These are phyloP conservation scores for Aspergillus fischeri DNA, from an alignment of 2,329 filamentous ascomycete genomes.

Conservation along the genomic window DNA sequence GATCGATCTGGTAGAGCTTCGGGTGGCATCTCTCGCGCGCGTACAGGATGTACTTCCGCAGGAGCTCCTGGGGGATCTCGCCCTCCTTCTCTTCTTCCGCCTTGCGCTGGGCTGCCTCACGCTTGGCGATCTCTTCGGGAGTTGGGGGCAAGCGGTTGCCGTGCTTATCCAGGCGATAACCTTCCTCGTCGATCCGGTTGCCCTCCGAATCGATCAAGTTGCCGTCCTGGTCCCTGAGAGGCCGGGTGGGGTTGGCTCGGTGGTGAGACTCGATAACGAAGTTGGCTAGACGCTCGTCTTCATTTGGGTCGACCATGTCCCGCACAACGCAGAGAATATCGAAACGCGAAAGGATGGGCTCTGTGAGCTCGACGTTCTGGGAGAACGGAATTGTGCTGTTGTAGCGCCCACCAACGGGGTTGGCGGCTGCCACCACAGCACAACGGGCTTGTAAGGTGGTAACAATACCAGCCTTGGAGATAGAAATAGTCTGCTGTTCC, in stretches of 20 bases:
- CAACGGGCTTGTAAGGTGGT: conserved; percentile 95
- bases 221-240: conserved; percentile 45
- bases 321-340: conserved; percentile 95
- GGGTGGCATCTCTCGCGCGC: conserved; percentile 83
- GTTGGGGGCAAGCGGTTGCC: conserved; percentile 30
- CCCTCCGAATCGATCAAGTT: conserved; percentile 43
- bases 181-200: conserved; percentile 59
- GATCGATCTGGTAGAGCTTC: conserved; percentile 95
- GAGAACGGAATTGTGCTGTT: conserved; percentile 95
- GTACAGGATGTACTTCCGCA: conserved; percentile 96
- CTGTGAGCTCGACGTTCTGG: conserved; percentile 92
- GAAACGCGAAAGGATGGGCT: conserved; percentile 96
- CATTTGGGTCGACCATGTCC: conserved; percentile 85
- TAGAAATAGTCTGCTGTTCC: conserved; percentile 99
- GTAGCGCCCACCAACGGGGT: conserved; percentile 93
- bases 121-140: conserved; percentile 45
- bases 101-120: conserved; percentile 37
- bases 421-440: conserved; percentile 92
- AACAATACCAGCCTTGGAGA: conserved; percentile 97
- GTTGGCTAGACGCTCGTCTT: conserved; percentile 87
- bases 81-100: conserved; percentile 54
- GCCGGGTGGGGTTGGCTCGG: conserved; percentile 70
- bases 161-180: conserved; percentile 46
- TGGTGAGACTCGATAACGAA: conserved; percentile 96
- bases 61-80: conserved; percentile 82